A percentile compares a stretch with the other conserved stretches of the same genome.
phyloP scores from a whole-genome alignment of 108 stramenopile genomes.

The Cylindrotheca fusiformis region DNA sequence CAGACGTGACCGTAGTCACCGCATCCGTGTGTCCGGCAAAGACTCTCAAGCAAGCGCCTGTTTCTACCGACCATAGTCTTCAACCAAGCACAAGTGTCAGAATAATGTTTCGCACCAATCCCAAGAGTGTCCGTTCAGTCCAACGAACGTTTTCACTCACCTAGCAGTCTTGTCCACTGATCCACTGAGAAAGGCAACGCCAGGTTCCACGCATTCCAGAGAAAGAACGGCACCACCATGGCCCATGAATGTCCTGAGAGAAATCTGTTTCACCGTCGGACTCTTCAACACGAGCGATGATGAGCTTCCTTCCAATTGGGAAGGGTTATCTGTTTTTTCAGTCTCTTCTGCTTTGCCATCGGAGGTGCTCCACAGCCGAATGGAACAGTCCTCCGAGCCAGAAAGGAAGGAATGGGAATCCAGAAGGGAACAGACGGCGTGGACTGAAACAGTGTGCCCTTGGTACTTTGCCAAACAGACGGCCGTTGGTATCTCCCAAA shows the following conservation, averaged over 20 bases:
- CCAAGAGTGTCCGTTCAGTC: too few species aligned
- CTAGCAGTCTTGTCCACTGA: slow-evolving; percentile 20
- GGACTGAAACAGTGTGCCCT: slow-evolving; percentile 1
- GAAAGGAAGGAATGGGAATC: too few species aligned
- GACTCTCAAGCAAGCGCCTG: too few species aligned
- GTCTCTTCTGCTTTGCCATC: neutral
- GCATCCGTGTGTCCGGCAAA: too few species aligned
- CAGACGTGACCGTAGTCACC: too few species aligned
- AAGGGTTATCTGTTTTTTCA: neutral
- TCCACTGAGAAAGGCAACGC: slow-evolving; percentile 20
- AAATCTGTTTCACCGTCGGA: neutral
- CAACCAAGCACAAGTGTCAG: too few species aligned
- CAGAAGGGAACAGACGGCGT: too few species aligned
- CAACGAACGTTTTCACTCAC: slow-evolving; percentile 11
- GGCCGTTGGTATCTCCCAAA: slow-evolving; percentile 9
- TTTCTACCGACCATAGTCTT: too few species aligned
- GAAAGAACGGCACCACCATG: slow-evolving; percentile 17
- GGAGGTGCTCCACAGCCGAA: too few species aligned
- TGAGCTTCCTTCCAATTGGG: neutral
- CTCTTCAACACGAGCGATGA: neutral
- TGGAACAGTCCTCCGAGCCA: too few species aligned
- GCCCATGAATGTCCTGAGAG: neutral
- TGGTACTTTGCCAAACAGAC: neutral
- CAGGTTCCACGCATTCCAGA: slow-evolving; percentile 15
- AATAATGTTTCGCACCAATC: too few species aligned